Evolutionary conservation across 495 filamentous ascomycete species (phyloP).

Genomic region (Jackrogersella multiformis): DNA sequence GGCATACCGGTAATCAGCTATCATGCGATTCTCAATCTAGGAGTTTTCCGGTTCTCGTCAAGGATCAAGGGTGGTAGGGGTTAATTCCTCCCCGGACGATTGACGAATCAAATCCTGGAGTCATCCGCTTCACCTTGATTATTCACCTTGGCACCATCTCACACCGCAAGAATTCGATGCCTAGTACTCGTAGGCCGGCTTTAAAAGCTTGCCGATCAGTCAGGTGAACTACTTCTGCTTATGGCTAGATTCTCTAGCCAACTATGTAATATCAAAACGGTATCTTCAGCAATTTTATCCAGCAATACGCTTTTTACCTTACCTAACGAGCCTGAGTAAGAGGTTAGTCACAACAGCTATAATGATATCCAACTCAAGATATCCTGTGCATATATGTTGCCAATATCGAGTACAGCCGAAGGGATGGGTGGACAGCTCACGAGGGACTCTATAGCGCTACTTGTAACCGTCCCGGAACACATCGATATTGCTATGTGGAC

Average conservation of each 20-base stretch:
- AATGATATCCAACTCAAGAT: conserved; percentile 9
- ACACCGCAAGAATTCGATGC: conserved; percentile 37
- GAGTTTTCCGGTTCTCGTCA: conserved; percentile 10
- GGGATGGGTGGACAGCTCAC: conserved; percentile 5
- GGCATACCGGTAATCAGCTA: not conserved
- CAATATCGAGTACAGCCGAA: conserved; percentile 24
- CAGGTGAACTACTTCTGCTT: conserved; percentile 1
- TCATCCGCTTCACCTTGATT: conserved; percentile 27
- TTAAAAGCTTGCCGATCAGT: not conserved
- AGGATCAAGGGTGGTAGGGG: conserved; percentile 16
- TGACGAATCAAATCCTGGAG: conserved; percentile 25
- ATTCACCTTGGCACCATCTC: conserved; percentile 33
- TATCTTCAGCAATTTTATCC: not conserved
- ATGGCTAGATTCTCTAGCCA: not conserved
- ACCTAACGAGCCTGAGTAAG: not conserved
- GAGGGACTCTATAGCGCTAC: not conserved
- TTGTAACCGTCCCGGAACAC: conserved; percentile 20
- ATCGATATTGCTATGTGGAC: conserved; percentile 18
- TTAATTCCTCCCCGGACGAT: conserved; percentile 20
- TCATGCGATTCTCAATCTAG: not conserved
- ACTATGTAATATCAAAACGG: not conserved
- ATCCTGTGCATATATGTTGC: conserved; percentile 1
- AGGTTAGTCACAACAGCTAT: not conserved
- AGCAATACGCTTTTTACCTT: not conserved
- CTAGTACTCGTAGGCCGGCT: not conserved